Conservation (phyloP, 148 eudicot species). For the Cornus controversa region DNA sequence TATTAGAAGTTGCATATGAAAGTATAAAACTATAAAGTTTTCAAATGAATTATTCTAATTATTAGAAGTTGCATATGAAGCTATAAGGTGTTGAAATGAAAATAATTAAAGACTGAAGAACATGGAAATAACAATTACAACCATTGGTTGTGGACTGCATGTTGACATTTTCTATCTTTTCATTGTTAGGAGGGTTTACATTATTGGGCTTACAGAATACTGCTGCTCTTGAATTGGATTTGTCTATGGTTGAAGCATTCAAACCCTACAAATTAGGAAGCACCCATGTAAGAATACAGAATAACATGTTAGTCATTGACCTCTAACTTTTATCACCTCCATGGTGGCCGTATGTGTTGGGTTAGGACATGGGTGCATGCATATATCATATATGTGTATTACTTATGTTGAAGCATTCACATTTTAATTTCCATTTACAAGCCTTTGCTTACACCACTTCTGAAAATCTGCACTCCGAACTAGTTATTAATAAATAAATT, state of each 20-base stretch:
- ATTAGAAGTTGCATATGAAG: not conserved
- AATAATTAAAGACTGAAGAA: not conserved
- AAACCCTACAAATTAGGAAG: not conserved
- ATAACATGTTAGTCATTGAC: not conserved
- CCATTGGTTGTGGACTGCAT: not conserved
- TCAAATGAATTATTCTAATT: no score
- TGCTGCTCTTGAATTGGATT: not conserved
- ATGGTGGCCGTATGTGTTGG: no score
- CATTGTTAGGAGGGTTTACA: not conserved
- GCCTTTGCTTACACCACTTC: not conserved
- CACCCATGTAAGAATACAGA: not conserved
- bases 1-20: no score
- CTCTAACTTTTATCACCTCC: no score
- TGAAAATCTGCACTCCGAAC: not conserved
- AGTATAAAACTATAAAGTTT: no score
- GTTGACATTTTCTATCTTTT: not conserved
- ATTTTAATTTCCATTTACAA: not conserved
- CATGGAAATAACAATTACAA: not conserved
- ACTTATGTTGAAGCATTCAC: not conserved
- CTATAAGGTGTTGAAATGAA: not conserved
- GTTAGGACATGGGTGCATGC: no score
- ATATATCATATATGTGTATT: not conserved
- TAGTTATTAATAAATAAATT: not conserved
- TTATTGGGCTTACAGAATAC: not conserved
- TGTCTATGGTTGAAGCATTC: not conserved